Evolutionary conservation across 1,139 yeast genomes (phyloP).

Genomic region (Diutina mesorugosa): DNA sequence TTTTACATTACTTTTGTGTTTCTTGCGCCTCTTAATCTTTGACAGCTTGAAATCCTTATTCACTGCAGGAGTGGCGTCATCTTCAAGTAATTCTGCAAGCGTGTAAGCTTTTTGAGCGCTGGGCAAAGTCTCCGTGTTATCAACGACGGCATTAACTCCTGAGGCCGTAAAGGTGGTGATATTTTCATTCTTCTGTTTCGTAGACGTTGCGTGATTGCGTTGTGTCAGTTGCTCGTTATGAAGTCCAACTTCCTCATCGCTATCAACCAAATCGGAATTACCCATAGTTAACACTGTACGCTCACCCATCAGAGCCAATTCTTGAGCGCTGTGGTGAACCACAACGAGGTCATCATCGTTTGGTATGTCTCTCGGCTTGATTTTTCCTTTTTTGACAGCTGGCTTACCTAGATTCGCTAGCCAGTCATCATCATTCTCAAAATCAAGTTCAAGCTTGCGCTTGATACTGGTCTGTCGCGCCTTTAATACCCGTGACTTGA

Average conservation of each 20-base stretch:
- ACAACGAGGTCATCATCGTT: background rate
- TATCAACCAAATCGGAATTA: background rate
- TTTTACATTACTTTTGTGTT: background rate
- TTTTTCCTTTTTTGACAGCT: background rate
- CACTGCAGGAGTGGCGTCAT: background rate
- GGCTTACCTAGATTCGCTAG: background rate
- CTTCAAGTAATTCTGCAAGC: background rate
- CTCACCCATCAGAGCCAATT: background rate
- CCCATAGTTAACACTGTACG: background rate
- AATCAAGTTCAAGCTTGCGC: constrained; percentile 8
- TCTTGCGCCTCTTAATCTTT: background rate
- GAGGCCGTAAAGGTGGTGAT: background rate
- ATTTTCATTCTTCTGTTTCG: background rate
- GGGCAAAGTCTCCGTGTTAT: background rate
- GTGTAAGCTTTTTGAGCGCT: background rate
- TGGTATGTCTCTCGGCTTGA: background rate
- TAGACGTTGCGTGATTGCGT: background rate
- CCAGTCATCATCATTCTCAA: background rate
- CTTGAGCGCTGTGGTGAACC: background rate
- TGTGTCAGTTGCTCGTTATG: background rate
- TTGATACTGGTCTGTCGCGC: constrained; percentile 11
- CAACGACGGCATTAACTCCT: background rate
- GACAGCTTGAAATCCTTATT: background rate
- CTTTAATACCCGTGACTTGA: constrained; percentile 8
- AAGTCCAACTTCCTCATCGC: background rate